Conservation (phyloP, 306 rosid genomes). For the Sicyos edulis region DNA sequence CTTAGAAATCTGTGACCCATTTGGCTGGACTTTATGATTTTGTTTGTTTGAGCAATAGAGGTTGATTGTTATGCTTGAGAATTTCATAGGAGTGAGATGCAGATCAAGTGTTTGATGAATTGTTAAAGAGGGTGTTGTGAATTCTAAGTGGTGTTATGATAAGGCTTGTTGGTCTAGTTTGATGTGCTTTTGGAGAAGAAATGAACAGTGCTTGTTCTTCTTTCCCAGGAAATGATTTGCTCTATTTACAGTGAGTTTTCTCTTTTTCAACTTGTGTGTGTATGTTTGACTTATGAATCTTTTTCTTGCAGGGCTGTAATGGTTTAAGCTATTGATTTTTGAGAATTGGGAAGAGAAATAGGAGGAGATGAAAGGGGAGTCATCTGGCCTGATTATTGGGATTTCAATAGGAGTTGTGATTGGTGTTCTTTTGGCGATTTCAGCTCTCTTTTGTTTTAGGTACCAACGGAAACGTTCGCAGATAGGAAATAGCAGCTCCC, state of each 20-base stretch:
- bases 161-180: not conserved
- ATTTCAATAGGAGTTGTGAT: conserved; percentile 88
- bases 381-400: conserved; percentile 82
- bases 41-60: not conserved
- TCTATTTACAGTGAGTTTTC: not conserved
- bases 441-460: conserved; percentile 64
- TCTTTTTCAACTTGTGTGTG: not conserved
- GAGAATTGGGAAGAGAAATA: conserved; percentile 26
- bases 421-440: conserved; percentile 77
- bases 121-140: not conserved
- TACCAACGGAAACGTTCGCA: conserved; percentile 77
- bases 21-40: not conserved
- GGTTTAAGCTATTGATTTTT: conserved; percentile 45
- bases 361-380: conserved; percentile 70
- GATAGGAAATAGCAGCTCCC: conserved; percentile 94
- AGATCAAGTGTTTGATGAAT: conserved; percentile 10
- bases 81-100: conserved; percentile 6
- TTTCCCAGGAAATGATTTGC: not conserved
- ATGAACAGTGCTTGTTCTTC: conserved; percentile 4
- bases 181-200: conserved; percentile 11
- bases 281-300: not conserved
- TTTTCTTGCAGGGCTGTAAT: conserved; percentile 42
- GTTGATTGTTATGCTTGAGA: not conserved
- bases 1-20: not conserved
- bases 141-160: not conserved